A percentile compares a stretch with the other conserved stretches of the same genome.
These are phyloP conservation scores for Leccinum subtestaceum DNA, from an alignment of 768 basidiomycete genomes.

Conservation along the genomic window DNA sequence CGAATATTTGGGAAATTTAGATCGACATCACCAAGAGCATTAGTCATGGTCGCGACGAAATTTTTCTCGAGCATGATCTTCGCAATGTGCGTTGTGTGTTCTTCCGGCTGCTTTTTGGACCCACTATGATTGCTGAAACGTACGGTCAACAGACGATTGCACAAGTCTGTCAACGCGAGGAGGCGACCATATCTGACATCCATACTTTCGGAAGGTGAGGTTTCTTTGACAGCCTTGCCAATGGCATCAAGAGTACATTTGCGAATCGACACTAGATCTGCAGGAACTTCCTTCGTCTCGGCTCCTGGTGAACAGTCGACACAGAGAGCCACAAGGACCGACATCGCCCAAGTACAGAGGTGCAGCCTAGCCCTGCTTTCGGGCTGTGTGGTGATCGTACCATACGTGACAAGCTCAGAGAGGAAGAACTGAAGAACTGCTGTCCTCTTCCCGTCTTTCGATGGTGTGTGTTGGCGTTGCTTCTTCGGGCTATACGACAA, in stretches of 20 bases:
- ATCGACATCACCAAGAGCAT: slow-evolving; percentile 87
- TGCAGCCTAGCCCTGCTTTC: slow-evolving; percentile 54
- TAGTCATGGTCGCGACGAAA: slow-evolving; percentile 86
- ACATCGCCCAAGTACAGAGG: slow-evolving; percentile 84
- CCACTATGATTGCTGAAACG: slow-evolving; percentile 54
- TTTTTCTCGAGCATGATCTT: slow-evolving; percentile 99
- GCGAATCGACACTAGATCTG: slow-evolving; percentile 84
- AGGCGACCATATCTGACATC: slow-evolving; percentile 86
- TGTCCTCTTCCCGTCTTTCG: slow-evolving; percentile 69
- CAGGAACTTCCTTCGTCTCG: slow-evolving; percentile 72
- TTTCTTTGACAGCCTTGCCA: slow-evolving; percentile 83
- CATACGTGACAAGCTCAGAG: slow-evolving; percentile 76
- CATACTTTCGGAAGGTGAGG: slow-evolving; percentile 51
- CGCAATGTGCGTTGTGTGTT: slow-evolving; percentile 86
- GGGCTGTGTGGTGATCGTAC: slow-evolving; percentile 63
- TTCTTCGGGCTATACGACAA: slow-evolving; percentile 72
- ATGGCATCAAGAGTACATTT: slow-evolving; percentile 90
- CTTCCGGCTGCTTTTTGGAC: slow-evolving; percentile 53
- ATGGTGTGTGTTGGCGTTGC: slow-evolving; percentile 48
- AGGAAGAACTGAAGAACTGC: slow-evolving; percentile 79
- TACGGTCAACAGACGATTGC: slow-evolving; percentile 81
- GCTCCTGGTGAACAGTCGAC: slow-evolving; percentile 69
- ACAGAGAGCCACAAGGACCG: slow-evolving; percentile 89
- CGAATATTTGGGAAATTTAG: slow-evolving; percentile 93
- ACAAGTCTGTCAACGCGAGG: slow-evolving; percentile 82